phyloP scores from a whole-genome alignment of 768 basidiomycete genomes.

The Lactifluus subvellereus region DNA sequence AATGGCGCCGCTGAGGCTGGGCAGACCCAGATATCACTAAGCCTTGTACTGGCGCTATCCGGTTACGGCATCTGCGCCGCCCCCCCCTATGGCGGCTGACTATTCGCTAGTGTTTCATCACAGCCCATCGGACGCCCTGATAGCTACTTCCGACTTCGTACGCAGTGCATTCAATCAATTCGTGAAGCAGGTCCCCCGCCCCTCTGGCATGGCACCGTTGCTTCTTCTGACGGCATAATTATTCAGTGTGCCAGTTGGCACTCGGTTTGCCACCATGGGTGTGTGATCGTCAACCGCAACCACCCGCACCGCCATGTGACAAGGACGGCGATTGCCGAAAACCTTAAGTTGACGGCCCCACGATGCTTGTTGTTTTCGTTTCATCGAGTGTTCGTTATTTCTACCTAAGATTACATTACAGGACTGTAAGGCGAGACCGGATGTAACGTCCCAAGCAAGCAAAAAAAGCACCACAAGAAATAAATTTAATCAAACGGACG shows the following conservation, averaged over 20 bases:
- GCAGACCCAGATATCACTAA: conserved; percentile 18
- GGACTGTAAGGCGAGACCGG: conserved; percentile 21
- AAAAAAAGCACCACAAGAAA: conserved; percentile 21
- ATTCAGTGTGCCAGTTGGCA: neutral
- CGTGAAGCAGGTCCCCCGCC: conserved; percentile 4
- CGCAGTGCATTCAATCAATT: conserved; percentile 10
- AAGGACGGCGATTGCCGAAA: conserved; percentile 4
- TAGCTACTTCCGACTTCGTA: conserved; percentile 4
- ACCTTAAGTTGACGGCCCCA: neutral
- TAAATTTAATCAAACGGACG: conserved; percentile 24
- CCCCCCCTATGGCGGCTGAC: conserved; percentile 18
- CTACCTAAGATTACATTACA: conserved; percentile 26
- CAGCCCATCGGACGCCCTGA: neutral
- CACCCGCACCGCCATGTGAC: neutral
- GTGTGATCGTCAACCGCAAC: neutral
- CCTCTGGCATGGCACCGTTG: neutral
- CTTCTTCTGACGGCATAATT: conserved; percentile 17
- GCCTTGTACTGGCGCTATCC: conserved; percentile 8
- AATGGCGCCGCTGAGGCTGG: conserved; percentile 21
- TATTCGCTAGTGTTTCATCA: conserved; percentile 19
- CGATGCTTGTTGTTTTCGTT: neutral
- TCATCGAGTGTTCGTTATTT: conserved; percentile 25
- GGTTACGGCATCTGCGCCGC: conserved; percentile 15
- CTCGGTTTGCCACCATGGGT: neutral
- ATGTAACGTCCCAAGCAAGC: conserved; percentile 21